Conservation (phyloP, 208 protist genomes). For the Leishmania lainsoni region DNA sequence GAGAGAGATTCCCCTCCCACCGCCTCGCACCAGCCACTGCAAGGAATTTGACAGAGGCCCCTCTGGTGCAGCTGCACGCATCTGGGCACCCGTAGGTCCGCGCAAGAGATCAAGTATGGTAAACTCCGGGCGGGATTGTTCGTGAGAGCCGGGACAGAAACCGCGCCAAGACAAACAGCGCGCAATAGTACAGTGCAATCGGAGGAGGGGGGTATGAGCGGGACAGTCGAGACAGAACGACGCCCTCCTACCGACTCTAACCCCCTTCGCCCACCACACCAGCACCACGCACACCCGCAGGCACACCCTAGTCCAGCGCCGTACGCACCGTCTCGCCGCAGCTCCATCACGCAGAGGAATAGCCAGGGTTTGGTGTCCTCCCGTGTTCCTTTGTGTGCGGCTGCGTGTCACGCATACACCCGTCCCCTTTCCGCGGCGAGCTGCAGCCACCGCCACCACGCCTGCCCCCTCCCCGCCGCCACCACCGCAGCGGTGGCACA, state of each 20-base stretch:
- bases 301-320: not conserved
- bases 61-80: slow-evolving; percentile 7
- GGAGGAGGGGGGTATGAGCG: not conserved
- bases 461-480: not conserved
- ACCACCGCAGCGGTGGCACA: not conserved
- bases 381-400: slow-evolving; percentile 20
- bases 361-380: not conserved
- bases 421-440: not conserved
- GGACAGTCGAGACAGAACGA: not conserved
- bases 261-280: not conserved
- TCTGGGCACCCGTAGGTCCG: slow-evolving; percentile 70
- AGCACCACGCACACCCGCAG: not conserved
- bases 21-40: slow-evolving; percentile 23
- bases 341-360: slow-evolving; percentile 5
- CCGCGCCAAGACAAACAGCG: not conserved
- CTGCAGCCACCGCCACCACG: not conserved
- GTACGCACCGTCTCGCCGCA: slow-evolving; percentile 9
- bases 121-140: slow-evolving; percentile 76
- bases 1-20: not conserved
- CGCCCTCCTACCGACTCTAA: not conserved
- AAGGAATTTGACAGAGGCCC: slow-evolving; percentile 32
- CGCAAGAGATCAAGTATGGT: slow-evolving; percentile 54
- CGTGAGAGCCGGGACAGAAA: slow-evolving; percentile 34
- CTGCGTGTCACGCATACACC: not conserved
- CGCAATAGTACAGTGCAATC: not conserved